Evolutionary conservation across 2,329 filamentous ascomycete species (phyloP).

Genomic region (Cucurbitaria berberidis): DNA sequence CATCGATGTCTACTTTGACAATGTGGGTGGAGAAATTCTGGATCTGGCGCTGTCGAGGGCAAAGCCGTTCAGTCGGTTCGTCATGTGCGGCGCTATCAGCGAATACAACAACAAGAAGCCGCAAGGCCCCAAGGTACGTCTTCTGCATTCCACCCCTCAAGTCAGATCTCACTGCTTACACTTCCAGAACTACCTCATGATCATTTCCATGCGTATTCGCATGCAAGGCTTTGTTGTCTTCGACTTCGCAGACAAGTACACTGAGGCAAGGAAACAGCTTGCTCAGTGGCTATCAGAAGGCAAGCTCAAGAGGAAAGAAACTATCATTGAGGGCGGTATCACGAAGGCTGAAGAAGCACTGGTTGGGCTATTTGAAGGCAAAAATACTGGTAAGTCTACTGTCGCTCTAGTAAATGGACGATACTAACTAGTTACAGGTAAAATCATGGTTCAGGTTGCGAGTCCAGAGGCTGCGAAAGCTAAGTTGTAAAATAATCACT

Average conservation of each 20-base stretch:
- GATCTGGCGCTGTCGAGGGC: constrained; percentile 54
- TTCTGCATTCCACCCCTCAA: neutral
- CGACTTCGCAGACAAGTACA: constrained; percentile 67
- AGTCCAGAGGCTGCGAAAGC: constrained; percentile 48
- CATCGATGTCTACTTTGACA: constrained; percentile 61
- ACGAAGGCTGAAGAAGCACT: constrained; percentile 68
- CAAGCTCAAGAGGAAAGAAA: constrained; percentile 73
- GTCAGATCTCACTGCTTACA: constrained; percentile 6
- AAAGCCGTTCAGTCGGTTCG: constrained; percentile 51
- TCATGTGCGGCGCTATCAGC: constrained; percentile 54
- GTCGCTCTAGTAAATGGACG: neutral
- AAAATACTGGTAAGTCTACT: constrained; percentile 68
- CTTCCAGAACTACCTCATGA: constrained; percentile 52
- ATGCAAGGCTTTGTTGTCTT: constrained; percentile 71
- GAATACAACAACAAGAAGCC: constrained; percentile 52
- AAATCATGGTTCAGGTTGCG: constrained; percentile 54
- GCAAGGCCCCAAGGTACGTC: constrained; percentile 58
- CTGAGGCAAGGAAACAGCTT: constrained; percentile 65
- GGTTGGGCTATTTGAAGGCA: constrained; percentile 68
- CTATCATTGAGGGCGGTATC: constrained; percentile 73
- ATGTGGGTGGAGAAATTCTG: constrained; percentile 58
- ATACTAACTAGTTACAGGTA: constrained; percentile 57
- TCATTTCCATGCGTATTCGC: constrained; percentile 52
- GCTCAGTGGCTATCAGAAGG: constrained; percentile 73
- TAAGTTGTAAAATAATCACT: constrained; percentile 32